Conservation (phyloP, 805 yeast species). For the Diddensiella santjacobensis region DNA sequence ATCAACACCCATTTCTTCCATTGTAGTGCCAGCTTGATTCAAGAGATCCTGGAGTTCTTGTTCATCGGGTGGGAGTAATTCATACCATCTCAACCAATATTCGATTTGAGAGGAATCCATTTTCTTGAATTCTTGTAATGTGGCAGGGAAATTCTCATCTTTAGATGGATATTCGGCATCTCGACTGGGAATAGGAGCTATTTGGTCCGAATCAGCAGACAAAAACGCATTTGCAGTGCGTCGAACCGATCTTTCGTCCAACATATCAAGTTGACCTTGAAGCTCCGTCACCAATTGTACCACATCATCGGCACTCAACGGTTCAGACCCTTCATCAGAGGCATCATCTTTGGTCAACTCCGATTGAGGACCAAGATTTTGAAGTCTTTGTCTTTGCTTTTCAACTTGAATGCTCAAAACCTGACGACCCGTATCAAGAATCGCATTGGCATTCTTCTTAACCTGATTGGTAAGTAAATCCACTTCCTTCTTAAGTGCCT, state of each 20-base stretch:
- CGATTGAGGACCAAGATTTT: slow-evolving; percentile 11
- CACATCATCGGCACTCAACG: slow-evolving; percentile 76
- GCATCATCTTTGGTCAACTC: slow-evolving; percentile 11
- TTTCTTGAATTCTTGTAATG: slow-evolving; percentile 48
- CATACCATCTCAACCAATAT: slow-evolving; percentile 67
- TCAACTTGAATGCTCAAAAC: slow-evolving; percentile 64
- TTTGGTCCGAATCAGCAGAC: slow-evolving; percentile 36
- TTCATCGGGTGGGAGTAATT: slow-evolving; percentile 61
- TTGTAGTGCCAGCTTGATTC: slow-evolving; percentile 30
- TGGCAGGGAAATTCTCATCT: slow-evolving; percentile 50
- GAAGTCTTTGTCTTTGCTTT: slow-evolving; percentile 41
- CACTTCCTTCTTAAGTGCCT: slow-evolving; percentile 6
- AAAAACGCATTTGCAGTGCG: slow-evolving; percentile 64
- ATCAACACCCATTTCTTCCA: slow-evolving; percentile 41
- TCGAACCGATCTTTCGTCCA: slow-evolving; percentile 71
- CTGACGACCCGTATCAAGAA: slow-evolving; percentile 77
- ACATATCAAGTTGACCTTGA: slow-evolving; percentile 76
- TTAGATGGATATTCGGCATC: slow-evolving; percentile 64
- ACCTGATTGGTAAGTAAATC: slow-evolving; percentile 40
- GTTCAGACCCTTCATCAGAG: slow-evolving; percentile 47
- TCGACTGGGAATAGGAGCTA: slow-evolving; percentile 73
- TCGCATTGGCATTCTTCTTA: slow-evolving; percentile 58
- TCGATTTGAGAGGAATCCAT: slow-evolving; percentile 47
- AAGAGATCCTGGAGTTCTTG: slow-evolving; percentile 52
- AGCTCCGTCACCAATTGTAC: slow-evolving; percentile 84